Conservation (phyloP, 305 asterid species). For the Petunia hybrid region DNA sequence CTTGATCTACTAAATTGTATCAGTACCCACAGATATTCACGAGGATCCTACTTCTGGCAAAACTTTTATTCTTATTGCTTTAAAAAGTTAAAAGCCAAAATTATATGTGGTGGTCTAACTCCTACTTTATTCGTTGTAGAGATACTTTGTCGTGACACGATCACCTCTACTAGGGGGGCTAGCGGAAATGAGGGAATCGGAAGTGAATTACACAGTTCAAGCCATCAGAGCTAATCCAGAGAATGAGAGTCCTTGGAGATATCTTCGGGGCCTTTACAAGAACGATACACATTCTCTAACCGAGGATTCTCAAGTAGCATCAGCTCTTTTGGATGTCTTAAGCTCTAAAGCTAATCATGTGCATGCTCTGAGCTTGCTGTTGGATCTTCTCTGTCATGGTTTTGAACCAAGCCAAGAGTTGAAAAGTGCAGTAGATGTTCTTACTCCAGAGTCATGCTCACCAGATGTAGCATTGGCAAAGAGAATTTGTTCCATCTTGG, state of each 20-base stretch:
- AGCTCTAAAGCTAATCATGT: constrained; percentile 39
- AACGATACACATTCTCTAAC: constrained; percentile 38
- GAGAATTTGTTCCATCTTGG: constrained; percentile 43
- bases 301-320: constrained; percentile 41
- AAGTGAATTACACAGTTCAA: constrained; percentile 46
- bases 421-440: constrained; percentile 38
- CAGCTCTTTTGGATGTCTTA: constrained; percentile 43
- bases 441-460: constrained; percentile 35
- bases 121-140: constrained; percentile 36
- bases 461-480: constrained; percentile 35
- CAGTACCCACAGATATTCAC: background rate
- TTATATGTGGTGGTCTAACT: constrained; percentile 6
- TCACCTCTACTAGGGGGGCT: constrained; percentile 54
- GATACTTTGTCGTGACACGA: constrained; percentile 51
- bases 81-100: background rate
- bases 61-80: constrained; percentile 2
- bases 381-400: constrained; percentile 55
- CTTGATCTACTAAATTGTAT: background rate
- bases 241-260: constrained; percentile 60
- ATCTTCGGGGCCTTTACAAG: constrained; percentile 52
- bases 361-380: constrained; percentile 50
- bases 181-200: constrained; percentile 49
- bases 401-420: constrained; percentile 43
- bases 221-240: constrained; percentile 48
- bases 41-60: background rate